Evolutionary conservation across 1,284 basidiomycete genomes (phyloP), one percentile per base, ranked within the genome.

Genomic region (Ceratobasidium sp.): DNA sequence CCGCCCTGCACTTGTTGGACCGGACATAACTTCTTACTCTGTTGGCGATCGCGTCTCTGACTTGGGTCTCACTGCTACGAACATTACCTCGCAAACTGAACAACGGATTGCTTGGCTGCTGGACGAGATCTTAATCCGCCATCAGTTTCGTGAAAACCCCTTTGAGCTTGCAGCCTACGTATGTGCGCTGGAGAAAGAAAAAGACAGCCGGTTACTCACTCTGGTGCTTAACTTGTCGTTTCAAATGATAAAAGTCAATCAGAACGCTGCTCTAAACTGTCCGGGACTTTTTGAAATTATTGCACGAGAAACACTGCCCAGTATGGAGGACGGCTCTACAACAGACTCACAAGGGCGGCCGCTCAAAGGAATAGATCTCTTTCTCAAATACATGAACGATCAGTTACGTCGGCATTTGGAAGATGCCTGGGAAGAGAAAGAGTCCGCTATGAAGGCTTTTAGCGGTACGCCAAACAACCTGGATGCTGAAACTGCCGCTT

Each of bases 121-220:
- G 9, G 62, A 65, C 42, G 62, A 65, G 62, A 10, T 65, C 42
- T n/a, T 65, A n/a, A n/a, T 65, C 15, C 33, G 62, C 9, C 10
- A 40, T n/a, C 62, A 65, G 42, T 65, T 65, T 42, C 13, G 9
- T 17, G 62, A 65, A 42, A 65, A 40, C 38, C 10, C 62, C 12
- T 44, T 65, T 44, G 40, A 65, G 42, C 62, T 65, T 26, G 23
- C 42, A 33, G 62, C 62, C 15, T 65, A 65, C 23, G 62, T 38
- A 4, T 65, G 62, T 46, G 62, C 62, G 13, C 42, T 65, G 17
- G 62, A 65, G 62, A 65, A 46, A 40, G 62, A 65, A 38, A 44
- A 42, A 40, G 62, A 65, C 62, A 17, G 9, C 42, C 62, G 62
- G 20, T 23, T 65, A 23, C 62, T 65, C 40, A 40, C 62, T n/a